Conservation (phyloP, 805 yeast species). For the Clavispora carvajalis region DNA sequence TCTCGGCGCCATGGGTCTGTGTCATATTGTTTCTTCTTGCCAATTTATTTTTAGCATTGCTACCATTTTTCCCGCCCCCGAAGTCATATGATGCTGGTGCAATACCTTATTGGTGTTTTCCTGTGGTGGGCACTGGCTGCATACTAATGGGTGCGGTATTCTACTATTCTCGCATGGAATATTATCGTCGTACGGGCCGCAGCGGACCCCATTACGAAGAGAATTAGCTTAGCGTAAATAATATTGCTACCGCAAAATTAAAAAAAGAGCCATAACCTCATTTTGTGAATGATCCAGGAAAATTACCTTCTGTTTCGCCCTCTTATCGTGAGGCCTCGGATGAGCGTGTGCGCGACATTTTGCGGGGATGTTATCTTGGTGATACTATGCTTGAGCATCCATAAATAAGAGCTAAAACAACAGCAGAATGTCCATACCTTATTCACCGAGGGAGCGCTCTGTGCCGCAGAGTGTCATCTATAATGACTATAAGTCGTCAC, state of each 20-base stretch:
- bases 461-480: conserved; percentile 9
- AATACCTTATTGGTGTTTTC: conserved; percentile 56
- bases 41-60: conserved; percentile 46
- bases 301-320: not conserved
- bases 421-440: not conserved
- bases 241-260: no score
- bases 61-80: conserved; percentile 56
- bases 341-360: not conserved
- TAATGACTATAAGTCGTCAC: conserved; percentile 27
- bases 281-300: no score
- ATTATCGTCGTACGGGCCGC: conserved; percentile 5
- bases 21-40: conserved; percentile 37
- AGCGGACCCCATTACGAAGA: conserved; percentile 16
- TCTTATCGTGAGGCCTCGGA: not conserved
- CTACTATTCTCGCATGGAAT: conserved; percentile 11
- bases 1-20: conserved; percentile 28
- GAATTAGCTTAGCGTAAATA: not conserved
- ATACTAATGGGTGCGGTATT: conserved; percentile 37
- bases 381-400: not conserved
- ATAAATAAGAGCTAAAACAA: not conserved
- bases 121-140: conserved; percentile 47
- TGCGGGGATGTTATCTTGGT: not conserved
- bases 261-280: no score
- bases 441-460: conserved; percentile 6
- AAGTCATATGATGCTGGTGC: conserved; percentile 18